Evolutionary conservation across 208 protist genomes (phyloP), one percentile per base, ranked within the genome.

Genomic region (Crithidia expoeki): DNA sequence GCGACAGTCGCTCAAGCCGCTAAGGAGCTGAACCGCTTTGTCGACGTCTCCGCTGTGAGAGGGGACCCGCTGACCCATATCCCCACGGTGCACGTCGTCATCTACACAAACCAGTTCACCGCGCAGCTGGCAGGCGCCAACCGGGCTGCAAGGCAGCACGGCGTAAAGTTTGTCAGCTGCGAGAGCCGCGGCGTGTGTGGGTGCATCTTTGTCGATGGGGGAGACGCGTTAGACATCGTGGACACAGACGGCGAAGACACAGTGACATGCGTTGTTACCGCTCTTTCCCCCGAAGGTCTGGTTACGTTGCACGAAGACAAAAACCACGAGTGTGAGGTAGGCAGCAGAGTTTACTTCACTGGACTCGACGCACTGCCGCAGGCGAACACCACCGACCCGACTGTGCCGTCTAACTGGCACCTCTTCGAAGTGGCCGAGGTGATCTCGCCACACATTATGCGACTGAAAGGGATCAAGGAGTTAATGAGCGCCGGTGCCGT

Each of bases 21-120:
- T 16, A 83, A 85, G 67, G 94, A 97, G 71, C 78, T 98, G 12
- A 98, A 97, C 65, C 85, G 85, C 28, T 97, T 94, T 68, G 90
- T 97, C 2, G 67, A 83, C 4, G 87, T 98, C 6, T 68, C 73
- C 14, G 64, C 78, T 7, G 83, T 82, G 19, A 70, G 25, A 11
- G 65, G 71, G 33, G 74, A 69, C 34, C 55, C 67, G 14, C 46
- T 89, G 33, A 32, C 51, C 6, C 50, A 69, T 28, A 80, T 85
- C 11, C 72, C 72, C 17, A 19, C 28, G 9, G 72, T 47, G 21
- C 81, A 97, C 63, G 90, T 94, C 19, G 90, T 95, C 16, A 55
- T 97, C 32, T 97, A 90, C 81, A 80, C 77, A 4, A 92, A 95
- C 69, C 62, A 83, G 27, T 82, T 69, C 63, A 95, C 84, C 17